These are phyloP conservation scores for Pleurotus platypus DNA, from an alignment of 768 basidiomycete genomes.

Conservation along the genomic window DNA sequence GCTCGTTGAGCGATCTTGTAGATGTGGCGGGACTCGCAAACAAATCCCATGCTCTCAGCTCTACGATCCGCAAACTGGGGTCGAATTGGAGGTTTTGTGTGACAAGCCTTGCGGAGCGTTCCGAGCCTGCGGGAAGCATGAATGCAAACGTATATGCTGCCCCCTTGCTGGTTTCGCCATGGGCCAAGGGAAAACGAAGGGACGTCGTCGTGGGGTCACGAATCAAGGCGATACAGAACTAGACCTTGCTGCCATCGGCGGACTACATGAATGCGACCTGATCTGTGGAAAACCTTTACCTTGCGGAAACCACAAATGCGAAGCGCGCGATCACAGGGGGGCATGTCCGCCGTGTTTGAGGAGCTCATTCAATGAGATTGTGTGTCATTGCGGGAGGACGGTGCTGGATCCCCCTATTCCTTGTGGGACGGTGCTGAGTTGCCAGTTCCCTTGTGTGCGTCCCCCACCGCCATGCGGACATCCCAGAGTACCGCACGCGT, in stretches of 20 bases:
- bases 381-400: constrained; percentile 85
- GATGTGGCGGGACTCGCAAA: constrained; percentile 73
- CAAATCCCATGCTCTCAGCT: constrained; percentile 52
- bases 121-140: constrained; percentile 83
- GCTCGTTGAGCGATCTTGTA: constrained; percentile 70
- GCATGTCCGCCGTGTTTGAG: constrained; percentile 79
- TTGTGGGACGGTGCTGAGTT: constrained; percentile 79
- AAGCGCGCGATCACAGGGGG: constrained; percentile 77
- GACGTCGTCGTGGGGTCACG: constrained; percentile 48
- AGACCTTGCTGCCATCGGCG: constrained; percentile 41
- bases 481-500: constrained; percentile 68
- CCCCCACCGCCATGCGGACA: constrained; percentile 81
- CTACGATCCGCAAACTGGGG: constrained; percentile 27
- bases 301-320: constrained; percentile 81
- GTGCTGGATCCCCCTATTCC: constrained; percentile 84
- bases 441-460: constrained; percentile 73
- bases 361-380: constrained; percentile 89
- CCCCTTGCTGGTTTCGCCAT: constrained; percentile 69
- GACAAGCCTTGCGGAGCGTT: constrained; percentile 75
- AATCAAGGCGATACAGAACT: constrained; percentile 39
- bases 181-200: constrained; percentile 48
- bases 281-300: constrained; percentile 68
- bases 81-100: constrained; percentile 63
- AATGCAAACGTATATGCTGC: constrained; percentile 84
- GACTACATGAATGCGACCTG: constrained; percentile 82